phyloP scores from a whole-genome alignment of 345 rosid species.

The Triadica sebifera region DNA sequence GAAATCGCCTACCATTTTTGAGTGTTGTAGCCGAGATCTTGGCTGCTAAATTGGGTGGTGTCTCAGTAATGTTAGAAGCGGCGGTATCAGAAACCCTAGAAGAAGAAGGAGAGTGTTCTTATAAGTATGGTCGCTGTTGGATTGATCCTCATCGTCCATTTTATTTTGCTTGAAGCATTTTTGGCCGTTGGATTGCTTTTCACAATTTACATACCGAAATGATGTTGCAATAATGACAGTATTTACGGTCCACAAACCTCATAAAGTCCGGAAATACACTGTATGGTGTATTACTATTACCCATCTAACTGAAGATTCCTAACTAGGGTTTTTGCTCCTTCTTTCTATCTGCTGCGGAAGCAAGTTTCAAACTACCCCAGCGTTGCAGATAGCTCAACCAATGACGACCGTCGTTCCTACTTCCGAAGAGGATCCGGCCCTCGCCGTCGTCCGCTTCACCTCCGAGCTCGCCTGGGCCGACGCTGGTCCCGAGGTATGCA shows the following conservation, averaged over 20 bases:
- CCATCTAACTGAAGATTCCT: not conserved
- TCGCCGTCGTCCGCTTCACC: conserved; percentile 87
- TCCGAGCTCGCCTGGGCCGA: conserved; percentile 96
- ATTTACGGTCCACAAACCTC: too few relatives aligned
- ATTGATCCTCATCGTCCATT: not conserved
- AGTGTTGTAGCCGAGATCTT: not conserved
- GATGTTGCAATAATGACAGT: too few relatives aligned
- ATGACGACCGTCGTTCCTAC: conserved; percentile 93
- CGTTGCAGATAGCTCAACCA: conserved; percentile 27
- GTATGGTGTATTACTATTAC: too few relatives aligned
- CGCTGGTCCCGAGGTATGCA: conserved; percentile 86
- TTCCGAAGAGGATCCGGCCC: conserved; percentile 89
- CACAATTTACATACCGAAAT: too few relatives aligned
- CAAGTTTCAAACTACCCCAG: not conserved
- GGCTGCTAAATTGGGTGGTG: not conserved
- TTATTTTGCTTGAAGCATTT: not conserved
- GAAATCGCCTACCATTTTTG: not conserved
- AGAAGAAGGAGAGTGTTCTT: too few relatives aligned
- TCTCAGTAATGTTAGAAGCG: not conserved
- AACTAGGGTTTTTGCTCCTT: conserved; percentile 32
- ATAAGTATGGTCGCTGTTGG: not conserved
- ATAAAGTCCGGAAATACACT: too few relatives aligned
- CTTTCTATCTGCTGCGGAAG: conserved; percentile 16
- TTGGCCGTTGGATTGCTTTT: not conserved
- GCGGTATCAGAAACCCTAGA: not conserved